Evolutionary conservation across 108 stramenopile species (phyloP), one percentile per base, ranked within the genome.

Genomic region (Skeletonema tropicum): DNA sequence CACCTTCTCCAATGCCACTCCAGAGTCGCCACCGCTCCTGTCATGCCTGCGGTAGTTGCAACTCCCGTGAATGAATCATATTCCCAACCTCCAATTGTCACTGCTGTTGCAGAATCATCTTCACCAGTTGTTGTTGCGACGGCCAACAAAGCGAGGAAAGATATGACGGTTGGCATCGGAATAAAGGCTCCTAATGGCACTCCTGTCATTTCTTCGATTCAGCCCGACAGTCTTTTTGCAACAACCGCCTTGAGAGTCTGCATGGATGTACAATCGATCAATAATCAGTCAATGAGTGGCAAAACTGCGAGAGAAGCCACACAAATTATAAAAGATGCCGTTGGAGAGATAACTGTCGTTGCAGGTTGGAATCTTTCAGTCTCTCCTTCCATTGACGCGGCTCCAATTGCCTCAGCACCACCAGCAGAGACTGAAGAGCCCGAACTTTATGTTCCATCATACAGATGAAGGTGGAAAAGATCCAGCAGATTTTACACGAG

Each of bases 171-270:
- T 48, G 48, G 48, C 2, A 48, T 48, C 17, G 48, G 48, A 48
- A 48, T 48, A 48, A 48, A 48, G 48, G 48, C 48, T 48, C 48
- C 48, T 19, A n/a, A 48, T 48, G 48, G 48, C 48, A 48, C 17
- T 19, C 48, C 48, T 48, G 1, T 19, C 17, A 48, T 48, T 48
- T 19, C 48, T 5, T 19, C n/a, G n/a, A n/a, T n/a, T n/a, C n/a
- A n/a, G n/a, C n/a, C n/a, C n/a, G n/a, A n/a, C n/a, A n/a, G n/a
- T 19, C 48, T 48, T 48, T 48, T 48, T n/a, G 15, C 48, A 48
- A 48, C 15, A 5, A 48, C n/a, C 48, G 48, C 48, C 48, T n/a
- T 52, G 1, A 19, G 49, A 21, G 49, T 23, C 6, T 19, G 49
- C 6, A 52, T 52, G 49, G 17, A 52, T 7, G 15, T 52, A 6